A percentile compares a stretch with the other conserved stretches of the same genome.
Evolutionary conservation across 192 early-diverging fungal genomes (phyloP).

Genomic region (Dispira parvispora): DNA sequence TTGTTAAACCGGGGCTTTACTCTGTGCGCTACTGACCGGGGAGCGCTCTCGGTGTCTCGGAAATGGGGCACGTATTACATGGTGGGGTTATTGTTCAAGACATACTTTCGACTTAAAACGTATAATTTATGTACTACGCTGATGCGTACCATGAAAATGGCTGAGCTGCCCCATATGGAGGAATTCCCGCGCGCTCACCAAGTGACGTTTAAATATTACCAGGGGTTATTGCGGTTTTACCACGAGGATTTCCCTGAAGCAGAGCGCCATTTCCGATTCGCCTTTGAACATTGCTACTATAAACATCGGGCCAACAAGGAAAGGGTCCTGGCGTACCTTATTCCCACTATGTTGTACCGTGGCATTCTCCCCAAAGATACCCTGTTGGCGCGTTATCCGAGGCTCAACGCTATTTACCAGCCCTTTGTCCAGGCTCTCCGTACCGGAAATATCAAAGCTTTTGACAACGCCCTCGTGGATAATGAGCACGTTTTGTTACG

Average conservation of each 20-base stretch:
- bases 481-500: slow-evolving; percentile 41
- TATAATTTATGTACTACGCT: slow-evolving; percentile 72
- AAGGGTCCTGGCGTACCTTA: slow-evolving; percentile 64
- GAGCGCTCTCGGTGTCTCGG: slow-evolving; percentile 31
- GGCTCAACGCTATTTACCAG: slow-evolving; percentile 38
- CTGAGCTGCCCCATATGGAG: slow-evolving; percentile 56
- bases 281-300: slow-evolving; percentile 21
- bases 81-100: slow-evolving; percentile 67
- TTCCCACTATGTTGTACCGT: slow-evolving; percentile 58
- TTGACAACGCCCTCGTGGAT: slow-evolving; percentile 42
- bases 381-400: slow-evolving; percentile 44
- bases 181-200: slow-evolving; percentile 74
- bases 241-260: slow-evolving; percentile 60
- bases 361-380: slow-evolving; percentile 47
- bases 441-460: slow-evolving; percentile 52
- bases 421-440: slow-evolving; percentile 46
- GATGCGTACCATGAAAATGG: slow-evolving; percentile 44
- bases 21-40: slow-evolving; percentile 76
- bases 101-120: slow-evolving; percentile 64
- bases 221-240: slow-evolving; percentile 71
- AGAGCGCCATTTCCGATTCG: slow-evolving; percentile 24
- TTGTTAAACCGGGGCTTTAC: slow-evolving; percentile 80
- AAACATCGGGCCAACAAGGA: slow-evolving; percentile 22
- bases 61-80: slow-evolving; percentile 92
- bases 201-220: slow-evolving; percentile 73